Evolutionary conservation across 2,329 filamentous ascomycete genomes (phyloP).

Genomic region (Fusarium mundagurra): DNA sequence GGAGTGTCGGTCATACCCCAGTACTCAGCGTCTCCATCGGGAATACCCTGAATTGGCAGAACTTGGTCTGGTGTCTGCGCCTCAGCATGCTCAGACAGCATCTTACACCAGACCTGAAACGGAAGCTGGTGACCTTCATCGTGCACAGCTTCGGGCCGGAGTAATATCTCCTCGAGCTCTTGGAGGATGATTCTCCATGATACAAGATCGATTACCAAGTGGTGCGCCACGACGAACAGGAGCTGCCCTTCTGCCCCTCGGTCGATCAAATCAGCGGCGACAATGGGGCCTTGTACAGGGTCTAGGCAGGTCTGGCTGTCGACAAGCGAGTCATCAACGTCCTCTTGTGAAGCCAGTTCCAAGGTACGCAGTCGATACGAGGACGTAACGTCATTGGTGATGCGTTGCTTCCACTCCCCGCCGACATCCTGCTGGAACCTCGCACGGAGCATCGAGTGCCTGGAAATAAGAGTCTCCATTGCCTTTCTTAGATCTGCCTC

Average conservation of each 20-base stretch:
- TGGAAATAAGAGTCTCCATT: conserved; percentile 5
- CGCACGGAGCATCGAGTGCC: conserved; percentile 36
- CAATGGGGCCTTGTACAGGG: background rate
- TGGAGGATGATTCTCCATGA: conserved; percentile 55
- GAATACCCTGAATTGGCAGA: conserved; percentile 17
- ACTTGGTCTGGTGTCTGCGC: conserved; percentile 39
- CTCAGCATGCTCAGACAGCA: conserved; percentile 41
- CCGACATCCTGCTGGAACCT: background rate
- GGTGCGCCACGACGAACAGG: conserved; percentile 50
- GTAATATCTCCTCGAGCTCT: conserved; percentile 50
- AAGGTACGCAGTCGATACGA: conserved; percentile 23
- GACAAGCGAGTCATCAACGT: background rate
- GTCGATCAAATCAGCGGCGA: conserved; percentile 26
- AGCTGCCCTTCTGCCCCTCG: conserved; percentile 35
- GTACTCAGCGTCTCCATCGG: conserved; percentile 34
- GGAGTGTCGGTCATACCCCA: conserved; percentile 37
- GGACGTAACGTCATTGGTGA: background rate
- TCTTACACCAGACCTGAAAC: conserved; percentile 52
- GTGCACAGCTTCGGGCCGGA: conserved; percentile 1
- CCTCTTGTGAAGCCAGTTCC: background rate
- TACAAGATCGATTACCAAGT: conserved; percentile 56
- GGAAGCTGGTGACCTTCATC: conserved; percentile 29
- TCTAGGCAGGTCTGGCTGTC: conserved; percentile 31
- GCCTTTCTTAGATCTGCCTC: conserved; percentile 10
- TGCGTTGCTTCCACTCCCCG: conserved; percentile 21